Percentiles rank a stretch among this genome's conserved stretches.
Evolutionary conservation across 2,329 filamentous ascomycete genomes (phyloP).

Genomic region (Fusarium odoratissimum): DNA sequence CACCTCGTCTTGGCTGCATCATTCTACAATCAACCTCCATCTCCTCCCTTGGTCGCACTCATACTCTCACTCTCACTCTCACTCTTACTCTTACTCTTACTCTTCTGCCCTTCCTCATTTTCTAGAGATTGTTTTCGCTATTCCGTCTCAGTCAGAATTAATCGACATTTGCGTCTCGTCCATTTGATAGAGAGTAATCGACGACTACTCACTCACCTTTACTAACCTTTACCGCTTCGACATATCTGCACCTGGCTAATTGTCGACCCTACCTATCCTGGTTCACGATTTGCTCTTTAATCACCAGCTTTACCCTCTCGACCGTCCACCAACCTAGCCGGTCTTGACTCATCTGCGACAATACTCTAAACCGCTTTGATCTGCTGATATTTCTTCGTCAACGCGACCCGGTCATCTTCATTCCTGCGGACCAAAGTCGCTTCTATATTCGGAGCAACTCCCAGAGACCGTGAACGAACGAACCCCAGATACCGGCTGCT

Average conservation of each 20-base stretch:
- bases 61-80: slow-evolving; percentile 1
- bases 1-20: slow-evolving; percentile 37
- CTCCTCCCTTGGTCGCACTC: slow-evolving; percentile 10
- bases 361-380: not conserved
- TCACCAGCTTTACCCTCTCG: slow-evolving; percentile 10
- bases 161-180: slow-evolving; percentile 23
- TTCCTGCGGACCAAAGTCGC: slow-evolving; percentile 32
- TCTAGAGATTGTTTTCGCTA: slow-evolving; percentile 15
- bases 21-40: slow-evolving; percentile 33
- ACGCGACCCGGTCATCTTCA: slow-evolving; percentile 31
- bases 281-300: slow-evolving; percentile 26
- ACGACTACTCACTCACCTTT: slow-evolving; percentile 18
- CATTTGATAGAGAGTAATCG: slow-evolving; percentile 25
- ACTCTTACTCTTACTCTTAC: slow-evolving; percentile 17
- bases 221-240: slow-evolving; percentile 21
- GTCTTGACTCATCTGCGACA: slow-evolving; percentile 9
- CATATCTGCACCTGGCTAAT: slow-evolving; percentile 25
- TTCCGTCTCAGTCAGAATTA: slow-evolving; percentile 17
- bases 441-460: slow-evolving; percentile 36
- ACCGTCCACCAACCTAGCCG: not conserved
- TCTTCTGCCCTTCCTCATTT: slow-evolving; percentile 9
- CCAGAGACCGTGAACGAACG: slow-evolving; percentile 32
- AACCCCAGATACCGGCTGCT: slow-evolving; percentile 37
- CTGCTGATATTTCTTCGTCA: slow-evolving; percentile 12
- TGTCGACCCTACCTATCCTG: slow-evolving; percentile 28